Base-by-base conservation (phyloP, 2,329 filamentous ascomycete species). In the Apiospora aurea region DNA sequence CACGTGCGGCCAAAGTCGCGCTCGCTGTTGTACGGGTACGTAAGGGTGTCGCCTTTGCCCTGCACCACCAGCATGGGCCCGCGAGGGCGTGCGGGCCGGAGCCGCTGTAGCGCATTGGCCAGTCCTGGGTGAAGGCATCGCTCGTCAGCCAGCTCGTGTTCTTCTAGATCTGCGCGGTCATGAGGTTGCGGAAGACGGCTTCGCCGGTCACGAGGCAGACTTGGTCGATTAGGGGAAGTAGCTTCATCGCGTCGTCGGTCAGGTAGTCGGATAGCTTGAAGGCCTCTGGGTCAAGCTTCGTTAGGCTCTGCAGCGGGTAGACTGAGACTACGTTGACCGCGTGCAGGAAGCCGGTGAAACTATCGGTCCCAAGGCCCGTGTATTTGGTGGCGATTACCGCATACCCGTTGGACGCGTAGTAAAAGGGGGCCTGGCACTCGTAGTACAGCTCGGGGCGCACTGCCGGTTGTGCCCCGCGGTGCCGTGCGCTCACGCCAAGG, bases 61-160 rank as follows among this genome's bases (percentile, higher is more conserved):
- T 69, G 67, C 13, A 72, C 29, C 3, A 72, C 71, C 26, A 72
- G 67, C 71, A 72, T 43, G 21, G 71, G 71, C 14, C 34, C 49
- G 6, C 69, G 34, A 70, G 51, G 11, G 47, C 41, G 11, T 66
- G 41, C 24, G 5, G 34, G 26, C 26, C n/a, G n/a, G n/a, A 4
- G n/a, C 18, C 61, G 61, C 10, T 21, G 26, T 41, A 26, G 61
- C 6, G 4, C n/a, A 8, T 67, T 26, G 8, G 34, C 8, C 61
- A n/a, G 24, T n/a, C n/a, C 21, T 34, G 21, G 21, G 10, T 10
- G 49, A 53, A 29, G 11, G 13, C 21, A 1, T 11, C 11, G 43
- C 43, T 44, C 43, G 43, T 11, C 1, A 53, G 6, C 49, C 21
- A n/a, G 14, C 5, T 53, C 21, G 49, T 53, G 49, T 53, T 53